Evolutionary conservation across 768 basidiomycete genomes (phyloP).

Genomic region (Gautieria morchelliformis): DNA sequence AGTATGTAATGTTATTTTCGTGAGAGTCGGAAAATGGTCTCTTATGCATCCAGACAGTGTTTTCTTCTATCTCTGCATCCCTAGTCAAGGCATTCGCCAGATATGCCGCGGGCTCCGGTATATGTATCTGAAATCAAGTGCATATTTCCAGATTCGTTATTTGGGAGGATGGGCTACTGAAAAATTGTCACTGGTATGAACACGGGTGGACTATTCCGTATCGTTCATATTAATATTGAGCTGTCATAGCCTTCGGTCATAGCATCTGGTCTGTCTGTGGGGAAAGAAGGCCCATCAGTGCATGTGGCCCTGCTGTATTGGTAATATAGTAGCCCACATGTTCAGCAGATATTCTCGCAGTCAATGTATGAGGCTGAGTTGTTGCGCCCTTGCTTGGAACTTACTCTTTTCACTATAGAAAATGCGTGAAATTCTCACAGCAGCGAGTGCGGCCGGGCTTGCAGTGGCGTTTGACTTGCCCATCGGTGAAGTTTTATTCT

Average conservation of each 20-base stretch:
- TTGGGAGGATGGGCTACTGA: slow-evolving; percentile 90
- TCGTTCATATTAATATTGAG: slow-evolving; percentile 8
- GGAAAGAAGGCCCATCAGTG: slow-evolving; percentile 97
- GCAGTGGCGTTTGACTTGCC: slow-evolving; percentile 98
- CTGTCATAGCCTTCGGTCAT: slow-evolving; percentile 78
- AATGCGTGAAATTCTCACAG: slow-evolving; percentile 86
- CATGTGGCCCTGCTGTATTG: slow-evolving; percentile 95
- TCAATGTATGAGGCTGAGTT: slow-evolving; percentile 49
- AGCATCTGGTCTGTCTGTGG: slow-evolving; percentile 92
- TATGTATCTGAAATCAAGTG: slow-evolving; percentile 99
- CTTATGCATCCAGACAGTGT: slow-evolving; percentile 43
- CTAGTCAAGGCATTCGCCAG: slow-evolving; percentile 83
- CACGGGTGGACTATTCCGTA: not conserved
- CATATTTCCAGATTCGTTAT: slow-evolving; percentile 93
- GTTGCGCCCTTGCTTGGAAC: slow-evolving; percentile 4
- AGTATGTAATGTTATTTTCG: slow-evolving; percentile 37
- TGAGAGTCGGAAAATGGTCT: not conserved
- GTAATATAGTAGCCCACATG: slow-evolving; percentile 76
- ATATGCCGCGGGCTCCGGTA: slow-evolving; percentile 96
- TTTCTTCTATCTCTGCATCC: slow-evolving; percentile 82
- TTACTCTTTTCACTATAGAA: slow-evolving; percentile 38
- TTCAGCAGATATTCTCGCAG: slow-evolving; percentile 80
- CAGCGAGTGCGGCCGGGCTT: slow-evolving; percentile 94
- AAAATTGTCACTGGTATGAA: slow-evolving; percentile 80
- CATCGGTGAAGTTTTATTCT: slow-evolving; percentile 95